phyloP scores from a whole-genome alignment of 495 filamentous ascomycete species.

The Evernia prunastri region DNA sequence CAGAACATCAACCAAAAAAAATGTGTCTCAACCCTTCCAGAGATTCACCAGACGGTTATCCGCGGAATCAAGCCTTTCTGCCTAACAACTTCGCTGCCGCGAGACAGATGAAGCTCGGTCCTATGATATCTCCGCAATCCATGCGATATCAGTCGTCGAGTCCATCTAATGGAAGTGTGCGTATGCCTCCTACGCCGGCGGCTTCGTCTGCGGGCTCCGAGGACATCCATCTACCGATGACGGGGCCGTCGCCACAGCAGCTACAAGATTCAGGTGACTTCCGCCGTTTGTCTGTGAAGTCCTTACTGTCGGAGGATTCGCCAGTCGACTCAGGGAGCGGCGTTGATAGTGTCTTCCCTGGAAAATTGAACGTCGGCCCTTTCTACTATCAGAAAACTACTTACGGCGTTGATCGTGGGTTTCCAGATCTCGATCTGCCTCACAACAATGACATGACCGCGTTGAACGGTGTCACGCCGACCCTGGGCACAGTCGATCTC shows the following conservation, averaged over 20 bases:
- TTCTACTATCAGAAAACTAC: constrained; percentile 25
- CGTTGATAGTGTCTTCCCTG: constrained; percentile 10
- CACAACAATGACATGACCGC: constrained; percentile 57
- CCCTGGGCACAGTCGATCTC: constrained; percentile 14
- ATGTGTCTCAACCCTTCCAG: constrained; percentile 19
- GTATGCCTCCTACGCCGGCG: constrained; percentile 29
- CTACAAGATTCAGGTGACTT: constrained; percentile 29
- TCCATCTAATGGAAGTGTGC: constrained; percentile 15
- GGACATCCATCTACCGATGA: constrained; percentile 19
- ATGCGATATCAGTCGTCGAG: constrained; percentile 17
- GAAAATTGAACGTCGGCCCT: constrained; percentile 12
- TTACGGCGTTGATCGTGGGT: constrained; percentile 64
- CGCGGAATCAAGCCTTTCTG: constrained; percentile 2
- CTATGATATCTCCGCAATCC: constrained; percentile 14
- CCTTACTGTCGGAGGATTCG: constrained; percentile 35
- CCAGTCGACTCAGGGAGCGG: constrained; percentile 18
- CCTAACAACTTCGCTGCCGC: constrained; percentile 10
- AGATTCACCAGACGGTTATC: constrained; percentile 8
- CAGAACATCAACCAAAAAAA: constrained; percentile 18
- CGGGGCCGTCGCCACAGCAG: constrained; percentile 2
- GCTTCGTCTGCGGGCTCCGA: constrained; percentile 25
- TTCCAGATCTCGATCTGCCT: constrained; percentile 59
- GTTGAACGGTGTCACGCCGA: constrained; percentile 22
- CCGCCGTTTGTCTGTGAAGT: constrained; percentile 39
- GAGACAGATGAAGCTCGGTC: not conserved